A percentile compares a stretch with the other conserved stretches of the same genome.
Conservation (phyloP, 257 asterid species). For the Scutellaria minor region DNA sequence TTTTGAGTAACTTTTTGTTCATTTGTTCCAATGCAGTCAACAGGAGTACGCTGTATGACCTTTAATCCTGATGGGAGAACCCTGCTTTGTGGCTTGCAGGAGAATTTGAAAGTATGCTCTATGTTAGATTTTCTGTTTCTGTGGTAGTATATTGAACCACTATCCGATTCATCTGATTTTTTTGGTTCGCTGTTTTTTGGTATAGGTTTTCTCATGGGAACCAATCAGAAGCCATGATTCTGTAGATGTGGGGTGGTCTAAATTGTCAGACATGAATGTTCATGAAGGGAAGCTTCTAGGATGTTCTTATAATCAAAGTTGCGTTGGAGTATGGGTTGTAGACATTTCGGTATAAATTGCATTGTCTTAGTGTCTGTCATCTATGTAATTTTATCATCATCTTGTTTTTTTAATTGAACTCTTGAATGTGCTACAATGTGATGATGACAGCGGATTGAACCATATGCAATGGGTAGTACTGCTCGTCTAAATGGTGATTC, state of each 20-base stretch:
- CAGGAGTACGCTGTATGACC: slow-evolving; percentile 97
- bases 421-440: slow-evolving; percentile 36
- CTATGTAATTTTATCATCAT: slow-evolving; percentile 34
- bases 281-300: slow-evolving; percentile 99
- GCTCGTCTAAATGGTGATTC: slow-evolving; percentile 59
- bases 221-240: slow-evolving; percentile 91
- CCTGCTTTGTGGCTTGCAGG: slow-evolving; percentile 96
- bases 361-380: slow-evolving; percentile 19
- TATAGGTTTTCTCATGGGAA: slow-evolving; percentile 96
- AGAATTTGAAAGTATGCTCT: slow-evolving; percentile 79
- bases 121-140: slow-evolving; percentile 18
- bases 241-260: slow-evolving; percentile 99
- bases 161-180: slow-evolving; percentile 24
- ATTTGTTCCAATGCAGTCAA: slow-evolving; percentile 60
- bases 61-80: slow-evolving; percentile 99
- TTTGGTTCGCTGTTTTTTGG: slow-evolving; percentile 18
- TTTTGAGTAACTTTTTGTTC: slow-evolving; percentile 37
- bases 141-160: slow-evolving; percentile 20
- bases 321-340: slow-evolving; percentile 99
- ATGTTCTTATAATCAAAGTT: slow-evolving; percentile 97
- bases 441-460: slow-evolving; percentile 84
- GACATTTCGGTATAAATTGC: slow-evolving; percentile 79
- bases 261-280: slow-evolving; percentile 90
- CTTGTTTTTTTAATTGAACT: slow-evolving; percentile 32
- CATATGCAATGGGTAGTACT: slow-evolving; percentile 70